phyloP scores from a whole-genome alignment of 345 rosid species.

The Psidium friedrichsthalianum region DNA sequence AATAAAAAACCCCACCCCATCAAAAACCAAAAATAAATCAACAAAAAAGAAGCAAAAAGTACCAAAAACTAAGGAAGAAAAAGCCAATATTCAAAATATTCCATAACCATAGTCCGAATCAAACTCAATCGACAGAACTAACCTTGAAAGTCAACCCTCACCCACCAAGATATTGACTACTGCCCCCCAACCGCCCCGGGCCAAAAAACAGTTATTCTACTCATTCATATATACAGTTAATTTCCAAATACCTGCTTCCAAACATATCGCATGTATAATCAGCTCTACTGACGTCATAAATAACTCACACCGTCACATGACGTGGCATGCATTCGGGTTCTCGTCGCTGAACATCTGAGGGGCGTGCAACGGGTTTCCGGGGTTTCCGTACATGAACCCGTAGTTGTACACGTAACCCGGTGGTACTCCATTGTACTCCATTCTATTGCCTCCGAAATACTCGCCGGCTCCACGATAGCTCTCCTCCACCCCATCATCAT shows the following conservation, averaged over 20 bases:
- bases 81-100: not conserved
- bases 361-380: not conserved
- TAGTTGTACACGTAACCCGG: not conserved
- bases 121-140: not conserved
- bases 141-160: not conserved
- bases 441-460: not conserved
- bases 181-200: not conserved
- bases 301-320: constrained; percentile 1
- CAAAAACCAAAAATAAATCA: not conserved
- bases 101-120: not conserved
- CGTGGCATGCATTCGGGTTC: constrained; percentile 26
- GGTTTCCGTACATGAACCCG: not conserved
- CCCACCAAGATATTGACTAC: not conserved
- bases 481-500: not conserved
- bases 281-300: not conserved
- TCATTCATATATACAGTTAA: not conserved
- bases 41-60: not conserved
- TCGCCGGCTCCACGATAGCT: not conserved
- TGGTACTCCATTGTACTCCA: not conserved
- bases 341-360: constrained; percentile 16
- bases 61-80: not conserved
- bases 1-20: not conserved
- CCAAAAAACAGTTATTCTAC: not conserved
- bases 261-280: not conserved
- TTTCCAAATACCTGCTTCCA: not conserved